Conservation (phyloP, 164 flowering plant genomes). For the Aristolochia californica region DNA sequence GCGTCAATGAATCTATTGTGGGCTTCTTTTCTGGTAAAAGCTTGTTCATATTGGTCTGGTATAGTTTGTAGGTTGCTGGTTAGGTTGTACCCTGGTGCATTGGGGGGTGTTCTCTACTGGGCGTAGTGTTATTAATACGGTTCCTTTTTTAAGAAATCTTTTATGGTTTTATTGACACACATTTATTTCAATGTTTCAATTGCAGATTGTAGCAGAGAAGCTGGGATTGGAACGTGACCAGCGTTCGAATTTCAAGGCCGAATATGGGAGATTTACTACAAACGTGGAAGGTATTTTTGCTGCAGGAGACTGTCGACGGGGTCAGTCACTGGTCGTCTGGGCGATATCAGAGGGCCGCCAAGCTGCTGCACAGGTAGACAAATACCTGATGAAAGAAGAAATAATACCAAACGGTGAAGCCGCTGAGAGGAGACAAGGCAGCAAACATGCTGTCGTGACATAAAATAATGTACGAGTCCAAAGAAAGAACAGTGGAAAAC, state of each 20-base stretch:
- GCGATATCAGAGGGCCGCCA: constrained; percentile 93
- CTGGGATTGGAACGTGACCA: constrained; percentile 72
- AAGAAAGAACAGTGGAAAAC: neutral
- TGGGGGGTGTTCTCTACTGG: too few relatives aligned
- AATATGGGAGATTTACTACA: constrained; percentile 81
- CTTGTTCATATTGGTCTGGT: too few relatives aligned
- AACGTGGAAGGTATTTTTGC: constrained; percentile 85
- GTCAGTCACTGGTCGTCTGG: constrained; percentile 98
- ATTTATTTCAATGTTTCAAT: neutral
- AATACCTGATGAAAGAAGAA: constrained; percentile 31
- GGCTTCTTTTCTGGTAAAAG: too few relatives aligned
- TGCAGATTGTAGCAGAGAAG: constrained; percentile 65
- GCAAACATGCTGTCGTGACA: constrained; percentile 41
- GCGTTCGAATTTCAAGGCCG: constrained; percentile 85
- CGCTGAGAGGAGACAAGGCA: constrained; percentile 21
- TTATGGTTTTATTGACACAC: too few relatives aligned
- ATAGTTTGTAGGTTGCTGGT: too few relatives aligned
- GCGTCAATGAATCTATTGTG: too few relatives aligned
- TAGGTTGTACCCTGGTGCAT: too few relatives aligned
- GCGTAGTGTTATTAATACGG: too few relatives aligned
- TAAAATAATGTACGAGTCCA: neutral
- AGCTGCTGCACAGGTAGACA: constrained; percentile 87
- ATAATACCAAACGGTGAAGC: constrained; percentile 11
- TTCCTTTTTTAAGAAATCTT: too few relatives aligned
- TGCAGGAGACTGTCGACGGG: constrained; percentile 94